phyloP scores from a whole-genome alignment of 371 early-diverging fungal species.

The Funneliformis caledonium region DNA sequence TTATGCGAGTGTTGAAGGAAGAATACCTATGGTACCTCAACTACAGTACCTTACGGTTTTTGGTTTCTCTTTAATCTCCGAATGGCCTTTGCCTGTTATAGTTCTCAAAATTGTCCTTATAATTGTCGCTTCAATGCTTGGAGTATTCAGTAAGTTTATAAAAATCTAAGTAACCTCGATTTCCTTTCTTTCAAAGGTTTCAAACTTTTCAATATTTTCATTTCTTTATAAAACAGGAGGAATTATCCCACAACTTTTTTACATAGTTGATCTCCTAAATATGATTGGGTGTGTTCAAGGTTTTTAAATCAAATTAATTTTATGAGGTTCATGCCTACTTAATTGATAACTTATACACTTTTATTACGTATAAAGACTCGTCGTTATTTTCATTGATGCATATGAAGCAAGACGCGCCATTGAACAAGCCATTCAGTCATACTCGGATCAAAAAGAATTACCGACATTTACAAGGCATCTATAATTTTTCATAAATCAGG shows the following conservation, averaged over 20 bases:
- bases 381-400: constrained; percentile 42
- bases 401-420: constrained; percentile 39
- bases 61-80: constrained; percentile 37
- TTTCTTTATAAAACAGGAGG: constrained; percentile 42
- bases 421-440: constrained; percentile 37
- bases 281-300: constrained; percentile 35
- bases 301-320: neutral
- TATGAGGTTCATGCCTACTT: neutral
- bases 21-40: neutral
- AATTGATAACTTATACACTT: constrained; percentile 4
- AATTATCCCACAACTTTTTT: constrained; percentile 39
- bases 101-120: constrained; percentile 42
- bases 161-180: neutral
- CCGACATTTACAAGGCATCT: neutral
- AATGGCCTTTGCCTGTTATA: constrained; percentile 44
- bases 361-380: constrained; percentile 20
- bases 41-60: constrained; percentile 3
- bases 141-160: constrained; percentile 47
- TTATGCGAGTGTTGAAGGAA: constrained; percentile 31
- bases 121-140: constrained; percentile 40
- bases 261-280: constrained; percentile 43
- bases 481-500: neutral
- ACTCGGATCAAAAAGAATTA: constrained; percentile 41
- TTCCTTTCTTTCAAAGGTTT: neutral
- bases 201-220: neutral